phyloP scores from a whole-genome alignment of 768 basidiomycete genomes.

The Leccinum boreale region DNA sequence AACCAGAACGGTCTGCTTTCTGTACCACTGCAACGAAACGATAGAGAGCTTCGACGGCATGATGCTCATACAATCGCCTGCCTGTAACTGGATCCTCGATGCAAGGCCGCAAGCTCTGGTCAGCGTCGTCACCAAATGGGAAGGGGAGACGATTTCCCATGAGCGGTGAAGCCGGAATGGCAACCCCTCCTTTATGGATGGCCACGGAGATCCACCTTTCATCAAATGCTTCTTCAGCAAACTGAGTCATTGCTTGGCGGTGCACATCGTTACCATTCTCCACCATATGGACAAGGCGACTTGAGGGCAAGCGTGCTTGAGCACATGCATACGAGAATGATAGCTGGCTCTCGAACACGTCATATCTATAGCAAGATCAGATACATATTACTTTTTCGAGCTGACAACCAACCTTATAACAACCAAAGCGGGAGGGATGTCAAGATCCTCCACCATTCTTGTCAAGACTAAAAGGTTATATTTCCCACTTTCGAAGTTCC shows the following conservation, averaged over 20 bases:
- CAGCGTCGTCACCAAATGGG: slow-evolving; percentile 43
- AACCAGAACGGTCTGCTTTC: slow-evolving; percentile 1
- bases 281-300: slow-evolving; percentile 61
- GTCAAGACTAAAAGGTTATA: slow-evolving; percentile 65
- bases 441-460: slow-evolving; percentile 57
- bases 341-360: slow-evolving; percentile 52
- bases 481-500: slow-evolving; percentile 49
- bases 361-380: slow-evolving; percentile 33
- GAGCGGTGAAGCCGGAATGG: slow-evolving; percentile 46
- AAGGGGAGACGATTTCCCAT: slow-evolving; percentile 40
- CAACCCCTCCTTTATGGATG: slow-evolving; percentile 28
- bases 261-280: slow-evolving; percentile 57
- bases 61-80: slow-evolving; percentile 52
- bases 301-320: slow-evolving; percentile 42
- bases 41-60: slow-evolving; percentile 57
- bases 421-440: slow-evolving; percentile 51
- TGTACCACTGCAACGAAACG: slow-evolving; percentile 39
- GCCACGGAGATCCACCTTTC: slow-evolving; percentile 53
- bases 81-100: slow-evolving; percentile 64
- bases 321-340: slow-evolving; percentile 56
- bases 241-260: slow-evolving; percentile 46
- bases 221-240: slow-evolving; percentile 37
- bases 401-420: slow-evolving; percentile 54
- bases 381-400: slow-evolving; percentile 1
- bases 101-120: slow-evolving; percentile 29